Evolutionary conservation across 345 rosid genomes (phyloP), one percentile per base, ranked within the genome.

Genomic region (Citrus cavaleriei): DNA sequence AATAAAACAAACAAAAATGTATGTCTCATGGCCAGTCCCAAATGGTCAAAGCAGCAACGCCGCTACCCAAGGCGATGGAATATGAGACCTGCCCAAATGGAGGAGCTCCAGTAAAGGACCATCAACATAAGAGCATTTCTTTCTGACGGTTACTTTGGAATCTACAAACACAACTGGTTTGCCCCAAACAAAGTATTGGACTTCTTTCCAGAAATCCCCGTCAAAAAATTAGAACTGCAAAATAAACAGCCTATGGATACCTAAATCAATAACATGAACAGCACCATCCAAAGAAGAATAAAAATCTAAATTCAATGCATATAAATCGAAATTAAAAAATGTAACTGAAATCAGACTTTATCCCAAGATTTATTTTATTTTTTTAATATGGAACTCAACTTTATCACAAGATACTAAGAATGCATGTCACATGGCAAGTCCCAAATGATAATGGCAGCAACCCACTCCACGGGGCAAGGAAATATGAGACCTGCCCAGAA

Each of bases 11-110:
- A 54, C 21, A 16, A 54, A 16, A 4, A 54, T 54, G 58, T 54
- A 54, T 54, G 58, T 54, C 58, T 54, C 58, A 54, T 54, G 58
- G 58, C 58, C 58, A 80, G 78, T 84, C 87, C 90, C 88, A 84
- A 74, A 81, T 73, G 81, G 86, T 89, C 80, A 87, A 66, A 35
- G 85, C 90, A 77, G 78, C 92, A 63, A 87, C 82, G 83, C 92
- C 68, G 79, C 92, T 85, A 85, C 85, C 81, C 88, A 85, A 85
- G 92, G 88, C 85, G 68, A 87, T 89, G 92, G 89, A 87, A 89
- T 89, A 87, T 87, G 89, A 87, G 88, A 82, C 88, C 79, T 68
- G 72, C 67, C 37, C 40, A 19, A 22, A 68, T 21, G 77, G 82
- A 67, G 84, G 82, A 85, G 58, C 66, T 59, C 63, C 78, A 57